Evolutionary conservation across 805 yeast species (phyloP).

Genomic region (Metschnikowia drakensbergensis): DNA sequence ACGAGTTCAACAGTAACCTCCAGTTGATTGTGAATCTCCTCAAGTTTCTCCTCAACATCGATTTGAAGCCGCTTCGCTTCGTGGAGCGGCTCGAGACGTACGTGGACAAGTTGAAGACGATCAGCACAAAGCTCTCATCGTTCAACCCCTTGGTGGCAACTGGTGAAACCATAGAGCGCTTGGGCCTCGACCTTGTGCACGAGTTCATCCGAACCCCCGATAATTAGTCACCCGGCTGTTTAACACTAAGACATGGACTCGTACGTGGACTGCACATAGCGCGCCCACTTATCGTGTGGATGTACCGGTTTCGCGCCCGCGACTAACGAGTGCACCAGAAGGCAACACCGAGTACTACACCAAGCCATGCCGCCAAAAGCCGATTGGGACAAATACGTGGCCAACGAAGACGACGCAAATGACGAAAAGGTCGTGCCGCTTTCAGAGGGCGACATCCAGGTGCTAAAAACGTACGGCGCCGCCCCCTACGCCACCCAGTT

Average conservation of each 20-base stretch:
- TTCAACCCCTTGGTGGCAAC: slow-evolving; percentile 20
- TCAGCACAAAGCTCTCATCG: slow-evolving; percentile 19
- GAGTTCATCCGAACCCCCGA: background rate
- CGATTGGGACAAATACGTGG: slow-evolving; percentile 96
- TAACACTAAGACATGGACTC: no score
- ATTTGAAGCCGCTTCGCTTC: slow-evolving; percentile 10
- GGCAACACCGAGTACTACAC: background rate
- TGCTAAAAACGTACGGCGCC: slow-evolving; percentile 92
- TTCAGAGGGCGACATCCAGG: slow-evolving; percentile 96
- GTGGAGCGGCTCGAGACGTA: slow-evolving; percentile 9
- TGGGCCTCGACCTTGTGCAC: slow-evolving; percentile 5
- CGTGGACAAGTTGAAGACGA: slow-evolving; percentile 12
- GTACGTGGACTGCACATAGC: no score
- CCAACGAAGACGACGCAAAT: slow-evolving; percentile 61
- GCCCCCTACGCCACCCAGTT: slow-evolving; percentile 89
- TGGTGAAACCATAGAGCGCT: slow-evolving; percentile 10
- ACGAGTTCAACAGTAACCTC: slow-evolving; percentile 32
- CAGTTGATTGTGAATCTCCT: slow-evolving; percentile 33
- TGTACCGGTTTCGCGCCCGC: background rate
- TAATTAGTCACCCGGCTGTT: no score
- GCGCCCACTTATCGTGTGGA: no score
- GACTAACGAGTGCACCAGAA: slow-evolving; percentile 2
- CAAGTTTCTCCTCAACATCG: slow-evolving; percentile 21
- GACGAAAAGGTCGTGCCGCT: slow-evolving; percentile 77
- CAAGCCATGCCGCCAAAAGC: slow-evolving; percentile 86